phyloP scores from a whole-genome alignment of 768 basidiomycete species.

The Psilocybe tampanensis region DNA sequence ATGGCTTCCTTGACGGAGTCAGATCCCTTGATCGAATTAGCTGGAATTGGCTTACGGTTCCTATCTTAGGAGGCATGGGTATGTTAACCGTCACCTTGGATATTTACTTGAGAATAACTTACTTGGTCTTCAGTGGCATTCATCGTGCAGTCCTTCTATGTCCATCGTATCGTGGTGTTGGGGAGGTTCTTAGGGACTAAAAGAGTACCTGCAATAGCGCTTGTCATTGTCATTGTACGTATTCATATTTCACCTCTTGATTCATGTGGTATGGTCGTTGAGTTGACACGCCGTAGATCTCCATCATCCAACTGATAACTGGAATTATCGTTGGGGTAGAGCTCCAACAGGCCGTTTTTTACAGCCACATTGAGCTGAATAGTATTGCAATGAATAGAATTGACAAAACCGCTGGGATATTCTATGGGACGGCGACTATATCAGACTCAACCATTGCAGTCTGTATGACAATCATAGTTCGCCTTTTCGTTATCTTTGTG shows the following conservation, averaged over 20 bases:
- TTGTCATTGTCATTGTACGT: neutral
- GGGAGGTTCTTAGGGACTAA: neutral
- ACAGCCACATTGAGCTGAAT: neutral
- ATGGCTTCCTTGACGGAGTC: slow-evolving; percentile 1
- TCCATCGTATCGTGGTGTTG: neutral
- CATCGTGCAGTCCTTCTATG: neutral
- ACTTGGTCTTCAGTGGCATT: neutral
- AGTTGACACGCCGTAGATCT: neutral
- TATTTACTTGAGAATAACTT: too few species aligned
- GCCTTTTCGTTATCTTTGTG: neutral
- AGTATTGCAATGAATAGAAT: neutral
- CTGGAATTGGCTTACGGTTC: slow-evolving; percentile 1
- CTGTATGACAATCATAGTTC: neutral
- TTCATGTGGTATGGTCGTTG: too few species aligned
- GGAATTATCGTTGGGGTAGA: neutral
- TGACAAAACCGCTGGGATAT: too few species aligned
- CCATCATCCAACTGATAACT: neutral
- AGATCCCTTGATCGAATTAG: neutral
- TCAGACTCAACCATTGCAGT: neutral
- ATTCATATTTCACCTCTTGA: neutral
- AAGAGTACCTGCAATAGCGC: neutral
- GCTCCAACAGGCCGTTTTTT: neutral
- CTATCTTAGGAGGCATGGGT: slow-evolving; percentile 6
- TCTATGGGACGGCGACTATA: neutral
- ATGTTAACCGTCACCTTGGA: neutral